These are phyloP conservation scores for Cordyceps javanica DNA, from an alignment of 2,329 filamentous ascomycete genomes.

Conservation along the genomic window DNA sequence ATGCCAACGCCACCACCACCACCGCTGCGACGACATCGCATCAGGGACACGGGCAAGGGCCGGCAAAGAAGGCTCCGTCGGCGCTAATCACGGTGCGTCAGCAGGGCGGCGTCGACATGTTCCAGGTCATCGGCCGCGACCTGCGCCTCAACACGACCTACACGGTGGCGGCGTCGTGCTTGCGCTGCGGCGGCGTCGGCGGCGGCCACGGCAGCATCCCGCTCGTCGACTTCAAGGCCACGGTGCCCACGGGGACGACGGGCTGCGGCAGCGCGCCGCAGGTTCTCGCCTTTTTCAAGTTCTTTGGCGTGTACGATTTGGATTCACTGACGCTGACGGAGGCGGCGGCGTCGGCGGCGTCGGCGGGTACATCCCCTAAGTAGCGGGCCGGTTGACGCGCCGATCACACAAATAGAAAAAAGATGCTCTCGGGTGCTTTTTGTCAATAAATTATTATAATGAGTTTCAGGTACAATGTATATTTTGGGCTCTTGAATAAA, in stretches of 20 bases:
- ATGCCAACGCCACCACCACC: too few relatives aligned
- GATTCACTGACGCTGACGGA: not conserved
- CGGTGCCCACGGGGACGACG: not conserved
- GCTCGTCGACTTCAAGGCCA: slow-evolving; percentile 13
- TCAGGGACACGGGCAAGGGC: not conserved
- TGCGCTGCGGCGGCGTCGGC: not conserved
- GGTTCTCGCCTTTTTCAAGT: slow-evolving; percentile 13
- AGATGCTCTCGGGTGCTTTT: too few relatives aligned
- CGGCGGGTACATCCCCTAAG: too few relatives aligned
- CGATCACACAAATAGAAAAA: too few relatives aligned
- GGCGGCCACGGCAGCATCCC: not conserved
- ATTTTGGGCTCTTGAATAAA: not conserved
- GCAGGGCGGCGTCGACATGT: slow-evolving; percentile 14
- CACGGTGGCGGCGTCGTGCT: slow-evolving; percentile 10
- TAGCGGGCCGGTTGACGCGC: too few relatives aligned
- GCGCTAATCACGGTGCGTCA: slow-evolving; percentile 14
- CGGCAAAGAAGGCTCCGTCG: not conserved
- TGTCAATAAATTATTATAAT: too few relatives aligned
- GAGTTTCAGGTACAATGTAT: not conserved
- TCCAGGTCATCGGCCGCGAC: slow-evolving; percentile 14
- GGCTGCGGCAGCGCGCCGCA: slow-evolving; percentile 15
- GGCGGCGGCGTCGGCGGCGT: not conserved
- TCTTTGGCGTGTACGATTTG: slow-evolving; percentile 12
- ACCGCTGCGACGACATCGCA: not conserved
- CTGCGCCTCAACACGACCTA: slow-evolving; percentile 14